Base-by-base conservation (phyloP, 345 rosid species). In the Rhizophora apiculata region DNA sequence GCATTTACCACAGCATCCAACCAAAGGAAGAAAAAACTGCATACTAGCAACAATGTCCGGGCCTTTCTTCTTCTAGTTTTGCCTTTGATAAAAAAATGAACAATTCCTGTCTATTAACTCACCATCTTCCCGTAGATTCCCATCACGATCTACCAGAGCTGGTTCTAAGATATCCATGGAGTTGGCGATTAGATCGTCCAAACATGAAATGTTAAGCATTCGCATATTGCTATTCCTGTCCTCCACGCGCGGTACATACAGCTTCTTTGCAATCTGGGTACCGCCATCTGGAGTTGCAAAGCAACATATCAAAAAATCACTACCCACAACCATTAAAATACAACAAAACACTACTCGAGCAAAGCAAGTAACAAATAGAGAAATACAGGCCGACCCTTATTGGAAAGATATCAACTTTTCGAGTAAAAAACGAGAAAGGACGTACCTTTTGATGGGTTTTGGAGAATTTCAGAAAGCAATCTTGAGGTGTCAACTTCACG, bases 151-250 rank as follows among this genome's bases (percentile, higher is more conserved):
- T 16, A 85, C 71, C 0, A 91, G 82, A 78, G 92, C 91, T 39
- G 96, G 99, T 78, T 95, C 99, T 72, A 95, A 84, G 77, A 95
- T 95, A 67, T 86, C 75, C 99, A 95, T 95, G 0, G 99, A 87
- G 71, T 95, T 95, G 36, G 96, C 90, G 78, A 89, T 76, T 15
- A 92, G 82, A 80, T 92, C 97, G 59, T 86, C 85, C 69, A 90
- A 79, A 48, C 78, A 83, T 29, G 92, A 87, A 65, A 92, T 87
- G 71, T 83, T 84, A 53, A 92, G 81, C 97, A 95, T 90, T 56
- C 92, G 74, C 97, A 95, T 92, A 79, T 92, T 81, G 65, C 96
- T 74, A 53, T 92, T 92, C 84, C 86, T 92, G 80, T 95, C 97
- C 84, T 92, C 99, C 72, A 95, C 97, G 20, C 89, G 83, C 16